Base-by-base conservation (phyloP, 2,329 filamentous ascomycete species). In the Hypoxylon sp. region DNA sequence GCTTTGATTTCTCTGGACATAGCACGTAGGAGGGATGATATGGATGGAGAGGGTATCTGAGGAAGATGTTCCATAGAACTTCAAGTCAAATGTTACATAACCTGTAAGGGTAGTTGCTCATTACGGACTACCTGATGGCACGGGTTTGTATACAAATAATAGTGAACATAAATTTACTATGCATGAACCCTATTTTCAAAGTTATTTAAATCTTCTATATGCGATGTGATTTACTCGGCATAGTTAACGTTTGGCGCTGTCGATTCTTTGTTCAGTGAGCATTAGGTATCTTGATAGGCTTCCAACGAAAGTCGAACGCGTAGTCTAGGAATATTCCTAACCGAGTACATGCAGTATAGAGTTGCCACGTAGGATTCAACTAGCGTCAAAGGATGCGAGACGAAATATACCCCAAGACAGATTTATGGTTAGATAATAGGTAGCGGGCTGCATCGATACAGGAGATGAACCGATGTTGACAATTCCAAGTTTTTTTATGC, bases 101-200 rank as follows among this genome's bases (percentile, higher is more conserved):
- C 69, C 66, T 66, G 66, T 48, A 57, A 71, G 29, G 37, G 52
- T 50, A 48, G 65, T 69, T 58, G 59, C 53, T 60, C 64, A 54
- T 44, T 54, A 53, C 29, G 54, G 58, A 53, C 60, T 63, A 24
- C 13, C 48, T 54, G 39, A 63, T 58, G 50, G 61, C 52, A 51
- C 52, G 44, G 63, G 58, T 76, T 67, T 70, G 78, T 80, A 80
- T 73, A 80, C 75, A 80, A 77, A 78, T 79, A 78, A 77, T 80
- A 78, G 80, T 77, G 79, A 80, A 78, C 71, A 79, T 77, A 75
- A 42, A 59, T 66, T 44, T 62, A 65, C 48, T 52, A 59, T 57
- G 37, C 44, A 63, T 46, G 22, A 51, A 29, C 31, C n/a, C 17
- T 24, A 31, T 42, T 10, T 22, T 11, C 19, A 13, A 5, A 26